Evolutionary conservation across 2,329 filamentous ascomycete species (phyloP).

Genomic region (Hypoxylon sp.): DNA sequence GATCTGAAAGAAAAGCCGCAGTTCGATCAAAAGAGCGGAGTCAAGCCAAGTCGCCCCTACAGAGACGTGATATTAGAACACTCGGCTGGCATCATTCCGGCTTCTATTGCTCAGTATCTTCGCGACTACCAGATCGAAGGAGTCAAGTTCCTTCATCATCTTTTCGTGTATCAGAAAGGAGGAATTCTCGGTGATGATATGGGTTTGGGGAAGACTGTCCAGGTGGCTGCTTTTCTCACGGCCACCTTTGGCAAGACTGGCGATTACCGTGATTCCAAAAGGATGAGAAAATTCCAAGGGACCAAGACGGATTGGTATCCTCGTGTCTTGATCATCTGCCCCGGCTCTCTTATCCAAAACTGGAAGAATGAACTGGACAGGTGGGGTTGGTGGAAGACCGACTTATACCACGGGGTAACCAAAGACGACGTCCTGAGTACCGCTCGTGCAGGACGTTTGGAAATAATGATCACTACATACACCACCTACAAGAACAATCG

Average conservation of each 20-base stretch:
- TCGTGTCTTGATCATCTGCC: slow-evolving; percentile 83
- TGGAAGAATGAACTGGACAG: slow-evolving; percentile 86
- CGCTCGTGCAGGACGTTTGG: slow-evolving; percentile 77
- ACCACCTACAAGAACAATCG: slow-evolving; percentile 83
- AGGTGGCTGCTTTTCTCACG: slow-evolving; percentile 91
- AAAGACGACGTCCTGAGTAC: slow-evolving; percentile 76
- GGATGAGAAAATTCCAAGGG: slow-evolving; percentile 85
- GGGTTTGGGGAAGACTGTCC: slow-evolving; percentile 96
- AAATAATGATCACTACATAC: slow-evolving; percentile 96
- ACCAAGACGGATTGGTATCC: slow-evolving; percentile 77
- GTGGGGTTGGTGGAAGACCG: slow-evolving; percentile 96
- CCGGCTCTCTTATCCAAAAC: slow-evolving; percentile 86
- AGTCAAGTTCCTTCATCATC: slow-evolving; percentile 82
- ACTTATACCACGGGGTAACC: slow-evolving; percentile 76
- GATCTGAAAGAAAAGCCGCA: slow-evolving; percentile 73
- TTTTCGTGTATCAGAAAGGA: slow-evolving; percentile 90
- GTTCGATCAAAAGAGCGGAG: slow-evolving; percentile 62
- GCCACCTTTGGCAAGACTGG: slow-evolving; percentile 94
- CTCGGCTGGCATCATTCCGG: slow-evolving; percentile 84
- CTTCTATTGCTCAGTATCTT: slow-evolving; percentile 88
- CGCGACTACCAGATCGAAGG: slow-evolving; percentile 91
- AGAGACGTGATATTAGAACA: slow-evolving; percentile 77
- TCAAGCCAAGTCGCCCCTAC: slow-evolving; percentile 74
- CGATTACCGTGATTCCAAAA: slow-evolving; percentile 82
- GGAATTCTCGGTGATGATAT: slow-evolving; percentile 96